phyloP scores from a whole-genome alignment of 2,329 filamentous ascomycete genomes.

The Ramularia endophylla region DNA sequence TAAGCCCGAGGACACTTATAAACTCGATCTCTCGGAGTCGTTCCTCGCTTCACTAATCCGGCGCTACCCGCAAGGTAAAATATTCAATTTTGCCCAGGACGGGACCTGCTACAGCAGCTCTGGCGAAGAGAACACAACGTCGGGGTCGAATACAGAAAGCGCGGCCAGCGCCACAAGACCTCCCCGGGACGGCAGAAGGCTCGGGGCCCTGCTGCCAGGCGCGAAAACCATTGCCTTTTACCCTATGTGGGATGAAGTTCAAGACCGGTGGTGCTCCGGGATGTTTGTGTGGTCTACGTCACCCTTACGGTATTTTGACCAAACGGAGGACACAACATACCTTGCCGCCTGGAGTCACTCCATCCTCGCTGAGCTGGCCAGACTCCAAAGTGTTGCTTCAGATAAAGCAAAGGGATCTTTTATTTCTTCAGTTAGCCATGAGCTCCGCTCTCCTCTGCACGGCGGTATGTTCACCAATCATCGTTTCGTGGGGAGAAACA shows the following conservation, averaged over 20 bases:
- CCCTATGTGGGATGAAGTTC: neutral
- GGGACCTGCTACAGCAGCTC: neutral
- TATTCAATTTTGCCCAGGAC: constrained; percentile 12
- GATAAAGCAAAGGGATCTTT: constrained; percentile 49
- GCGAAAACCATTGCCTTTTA: neutral
- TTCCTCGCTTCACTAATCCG: constrained; percentile 11
- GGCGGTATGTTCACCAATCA: too few species aligned
- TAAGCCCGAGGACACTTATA: too few species aligned
- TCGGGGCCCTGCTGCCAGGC: too few species aligned
- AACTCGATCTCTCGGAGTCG: neutral
- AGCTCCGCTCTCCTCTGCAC: constrained; percentile 44
- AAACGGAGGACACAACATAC: constrained; percentile 30
- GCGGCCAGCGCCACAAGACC: too few species aligned
- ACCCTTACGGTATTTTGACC: too few species aligned
- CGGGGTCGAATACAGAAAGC: too few species aligned
- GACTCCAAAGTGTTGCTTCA: constrained; percentile 32
- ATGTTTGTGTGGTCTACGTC: constrained; percentile 29
- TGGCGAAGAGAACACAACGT: too few species aligned
- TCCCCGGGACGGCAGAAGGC: too few species aligned
- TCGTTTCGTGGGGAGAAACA: too few species aligned
- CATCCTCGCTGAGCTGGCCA: constrained; percentile 36
- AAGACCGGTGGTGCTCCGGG: constrained; percentile 4
- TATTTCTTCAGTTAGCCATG: constrained; percentile 48
- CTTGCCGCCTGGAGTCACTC: constrained; percentile 36
- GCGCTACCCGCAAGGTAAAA: constrained; percentile 11